A percentile compares a stretch with the other conserved stretches of the same genome.
Evolutionary conservation across 1,284 basidiomycete genomes (phyloP).

Genomic region (Ceratobasidium sp.): DNA sequence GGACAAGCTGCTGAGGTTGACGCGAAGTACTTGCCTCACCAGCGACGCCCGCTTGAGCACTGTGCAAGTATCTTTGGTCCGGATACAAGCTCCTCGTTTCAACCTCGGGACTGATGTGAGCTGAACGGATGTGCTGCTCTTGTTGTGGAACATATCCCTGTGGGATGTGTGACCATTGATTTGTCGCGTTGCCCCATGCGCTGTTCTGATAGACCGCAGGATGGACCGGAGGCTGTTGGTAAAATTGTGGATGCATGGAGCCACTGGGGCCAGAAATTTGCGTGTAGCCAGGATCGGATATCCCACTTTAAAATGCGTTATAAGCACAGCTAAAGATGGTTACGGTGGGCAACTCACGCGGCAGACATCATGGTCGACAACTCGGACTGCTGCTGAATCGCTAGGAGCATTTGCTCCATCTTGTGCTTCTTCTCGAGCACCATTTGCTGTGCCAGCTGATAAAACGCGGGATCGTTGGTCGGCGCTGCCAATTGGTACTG

Average conservation of each 20-base stretch:
- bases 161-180: neutral
- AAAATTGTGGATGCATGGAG: neutral
- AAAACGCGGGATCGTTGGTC: conserved; percentile 9
- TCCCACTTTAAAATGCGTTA: neutral
- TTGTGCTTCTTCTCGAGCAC: conserved; percentile 17
- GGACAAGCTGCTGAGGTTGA: neutral
- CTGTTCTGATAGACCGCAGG: neutral
- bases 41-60: neutral
- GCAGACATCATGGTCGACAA: neutral
- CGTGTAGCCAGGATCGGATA: neutral
- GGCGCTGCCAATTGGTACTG: neutral
- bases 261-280: neutral
- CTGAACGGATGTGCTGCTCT: neutral
- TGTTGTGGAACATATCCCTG: neutral
- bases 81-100: neutral
- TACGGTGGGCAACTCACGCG: neutral
- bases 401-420: conserved; percentile 22
- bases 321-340: neutral
- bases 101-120: conserved; percentile 3
- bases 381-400: conserved; percentile 21
- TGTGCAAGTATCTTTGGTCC: neutral
- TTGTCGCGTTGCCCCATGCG: neutral
- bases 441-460: neutral
- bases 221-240: neutral
- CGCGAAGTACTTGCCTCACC: neutral